A percentile compares a stretch with the other conserved stretches of the same genome.
phyloP scores from a whole-genome alignment of 2,329 filamentous ascomycete genomes.

The Fusarium transvaalense region DNA sequence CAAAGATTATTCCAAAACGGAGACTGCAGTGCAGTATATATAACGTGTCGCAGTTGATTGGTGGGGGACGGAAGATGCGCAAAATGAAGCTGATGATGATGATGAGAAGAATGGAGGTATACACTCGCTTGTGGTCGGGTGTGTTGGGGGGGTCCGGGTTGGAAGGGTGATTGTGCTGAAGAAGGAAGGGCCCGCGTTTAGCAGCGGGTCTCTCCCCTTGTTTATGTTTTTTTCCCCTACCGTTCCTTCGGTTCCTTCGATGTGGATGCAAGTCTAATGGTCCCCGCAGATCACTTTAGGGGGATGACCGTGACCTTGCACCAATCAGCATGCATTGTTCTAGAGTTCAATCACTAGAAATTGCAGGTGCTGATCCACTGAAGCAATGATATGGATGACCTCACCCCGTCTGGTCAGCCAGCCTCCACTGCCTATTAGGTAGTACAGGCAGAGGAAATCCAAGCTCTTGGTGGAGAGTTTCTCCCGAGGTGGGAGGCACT shows the following conservation, averaged over 20 bases:
- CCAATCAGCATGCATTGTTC: slow-evolving; percentile 13
- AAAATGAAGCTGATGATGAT: slow-evolving; percentile 33
- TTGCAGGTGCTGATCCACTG: slow-evolving; percentile 23
- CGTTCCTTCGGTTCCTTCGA: slow-evolving; percentile 18
- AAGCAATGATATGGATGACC: slow-evolving; percentile 23
- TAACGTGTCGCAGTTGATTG: neutral
- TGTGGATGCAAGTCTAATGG: slow-evolving; percentile 8
- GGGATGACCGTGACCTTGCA: slow-evolving; percentile 8
- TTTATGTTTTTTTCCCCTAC: slow-evolving; percentile 43
- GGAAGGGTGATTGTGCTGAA: slow-evolving; percentile 33
- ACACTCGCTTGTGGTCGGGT: slow-evolving; percentile 33
- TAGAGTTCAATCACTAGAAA: slow-evolving; percentile 4
- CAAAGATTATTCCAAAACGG: neutral
- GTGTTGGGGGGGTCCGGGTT: slow-evolving; percentile 31
- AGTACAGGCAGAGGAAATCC: neutral
- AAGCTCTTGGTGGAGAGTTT: neutral
- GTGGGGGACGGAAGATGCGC: slow-evolving; percentile 6
- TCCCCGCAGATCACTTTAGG: slow-evolving; percentile 33
- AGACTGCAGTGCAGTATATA: neutral
- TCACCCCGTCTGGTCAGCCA: neutral
- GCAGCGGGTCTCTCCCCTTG: slow-evolving; percentile 35
- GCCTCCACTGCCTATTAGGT: too few species aligned
- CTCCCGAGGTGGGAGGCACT: too few species aligned
- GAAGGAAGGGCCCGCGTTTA: slow-evolving; percentile 32
- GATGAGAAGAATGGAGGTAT: slow-evolving; percentile 30